Evolutionary conservation across 202 grass and related monocot genomes (phyloP).

Genomic region (Alloteropsis angusta): DNA sequence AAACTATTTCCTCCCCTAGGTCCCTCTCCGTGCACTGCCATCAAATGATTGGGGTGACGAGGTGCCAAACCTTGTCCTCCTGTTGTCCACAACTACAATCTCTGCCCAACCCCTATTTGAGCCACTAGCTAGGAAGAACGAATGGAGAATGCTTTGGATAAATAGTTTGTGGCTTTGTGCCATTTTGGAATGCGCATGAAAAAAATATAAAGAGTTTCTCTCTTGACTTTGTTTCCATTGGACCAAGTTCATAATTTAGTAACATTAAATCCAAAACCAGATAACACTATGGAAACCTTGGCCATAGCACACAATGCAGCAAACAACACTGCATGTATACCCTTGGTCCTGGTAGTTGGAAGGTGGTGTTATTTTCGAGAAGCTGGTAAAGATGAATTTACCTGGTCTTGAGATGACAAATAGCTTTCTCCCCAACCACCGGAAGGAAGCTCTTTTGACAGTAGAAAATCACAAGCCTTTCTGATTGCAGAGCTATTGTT

Average conservation of each 20-base stretch:
- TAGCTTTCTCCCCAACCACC: constrained; percentile 93
- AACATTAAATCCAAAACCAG: background rate
- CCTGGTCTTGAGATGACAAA: constrained; percentile 76
- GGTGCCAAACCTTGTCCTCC: too few species aligned
- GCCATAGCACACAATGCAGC: background rate
- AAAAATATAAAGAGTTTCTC: background rate
- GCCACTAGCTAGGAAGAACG: background rate
- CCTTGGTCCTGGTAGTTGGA: background rate
- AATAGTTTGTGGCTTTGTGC: background rate
- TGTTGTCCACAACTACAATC: too few species aligned
- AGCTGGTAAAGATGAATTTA: constrained; percentile 9
- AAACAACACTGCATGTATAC: background rate
- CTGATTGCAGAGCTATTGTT: constrained; percentile 44
- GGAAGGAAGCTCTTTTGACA: constrained; percentile 61
- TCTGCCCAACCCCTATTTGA: background rate
- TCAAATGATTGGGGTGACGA: too few species aligned
- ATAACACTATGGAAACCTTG: background rate
- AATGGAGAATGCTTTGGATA: background rate
- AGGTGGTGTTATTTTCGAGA: background rate
- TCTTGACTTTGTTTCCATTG: background rate
- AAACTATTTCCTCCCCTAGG: too few species aligned
- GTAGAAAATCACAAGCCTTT: constrained; percentile 63
- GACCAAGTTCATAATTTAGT: background rate
- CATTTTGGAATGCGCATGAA: background rate
- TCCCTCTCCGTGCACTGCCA: too few species aligned